Evolutionary conservation across 129 eudicot species (phyloP), one percentile per base, ranked within the genome.

Genomic region (Centella asiatica): DNA sequence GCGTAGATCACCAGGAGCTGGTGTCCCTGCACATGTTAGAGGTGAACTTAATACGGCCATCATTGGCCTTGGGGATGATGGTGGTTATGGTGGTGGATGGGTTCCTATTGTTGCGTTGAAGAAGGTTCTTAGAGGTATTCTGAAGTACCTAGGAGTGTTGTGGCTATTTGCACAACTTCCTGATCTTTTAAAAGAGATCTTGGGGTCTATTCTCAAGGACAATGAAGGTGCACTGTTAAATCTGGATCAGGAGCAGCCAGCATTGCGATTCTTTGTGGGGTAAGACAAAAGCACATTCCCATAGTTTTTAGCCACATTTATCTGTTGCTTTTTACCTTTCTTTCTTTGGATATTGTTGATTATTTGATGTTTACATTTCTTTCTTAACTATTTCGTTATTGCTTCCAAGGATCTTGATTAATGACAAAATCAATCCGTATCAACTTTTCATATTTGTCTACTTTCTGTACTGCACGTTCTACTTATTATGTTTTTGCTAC

Each of bases 1-100:
- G 40, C 92, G 99, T 49, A 78, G 92, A 69, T 39, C 96, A 73
- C 74, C 92, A 27, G 95, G 83, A 33, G 60, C 89, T 44, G 92
- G 85, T 71, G 88, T 93, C n/a, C 99, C 99, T 27, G 99, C 99
- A 48, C 96, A 85, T 78, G 99, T 93, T 33, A 88, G 96, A 66
- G 99, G 99, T 56, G 99, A 88, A 64, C 72, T 88, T 62, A 87
- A 93, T 62, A 93, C 99, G 0, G 96, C 96, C 51, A 93, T 93
- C 48, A 93, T 93, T 66, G 99, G 99, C 60, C 95, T 93, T 58
- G 99, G 99, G 32, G 99, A 93, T 74, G 99, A 93, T 77, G 99
- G 99, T 51, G 99, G 99, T 45, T 93, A 93, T 77, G 99, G 99
- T 69, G 99, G 99, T 66, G 99, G 99, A 32, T 93, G 99, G 99